Base-by-base conservation (phyloP, 495 filamentous ascomycete genomes). In the Daldinia concentrica region DNA sequence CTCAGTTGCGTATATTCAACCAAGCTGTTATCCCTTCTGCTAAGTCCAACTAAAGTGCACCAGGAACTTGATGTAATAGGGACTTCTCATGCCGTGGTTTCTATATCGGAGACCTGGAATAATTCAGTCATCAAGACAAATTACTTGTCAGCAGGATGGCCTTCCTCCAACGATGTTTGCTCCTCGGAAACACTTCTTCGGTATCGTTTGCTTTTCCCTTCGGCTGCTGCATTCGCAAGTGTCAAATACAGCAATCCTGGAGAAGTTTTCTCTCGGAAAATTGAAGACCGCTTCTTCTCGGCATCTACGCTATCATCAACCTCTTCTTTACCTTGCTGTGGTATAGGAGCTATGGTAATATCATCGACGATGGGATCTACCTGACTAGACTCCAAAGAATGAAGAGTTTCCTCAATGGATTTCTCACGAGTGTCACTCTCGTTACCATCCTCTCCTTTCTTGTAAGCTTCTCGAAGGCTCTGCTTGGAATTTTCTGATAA, bases 241-340 rank as follows among this genome's bases (percentile, higher is more conserved):
- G 64, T 55, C 26, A 70, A 32, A 34, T 76, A 76, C 11, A 74
- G 34, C 36, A 62, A 67, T 5, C 71, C 74, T 5, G 71, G 74
- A 9, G 34, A 48, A 2, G 26, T 67, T 27, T 30, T 70, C 45
- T 71, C 62, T 29, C 37, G 54, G 26, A 76, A 66, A 34, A 76
- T 71, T 19, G 71, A 74, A 1, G 60, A 57, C 15, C 74, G 37
- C 61, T 71, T 71, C 9, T 45, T 54, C 39, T 64, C 59, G 0
- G 29, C 3, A 8, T 22, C 6, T 9, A 41, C 11, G 50, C 65
- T 72, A 1, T 54, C 8, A 2, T 34, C 24, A 24, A 17, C 22
- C 30, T 34, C 22, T 29, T 66, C 51, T 14, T 45, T 57, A 1
- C 8, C 41, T 15, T 48, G 2, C 17, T 8, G 24, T 22, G 41